Percentiles rank a stretch among this genome's conserved stretches.
Evolutionary conservation across 768 basidiomycete genomes (phyloP).

Genomic region (Mycena amicta): DNA sequence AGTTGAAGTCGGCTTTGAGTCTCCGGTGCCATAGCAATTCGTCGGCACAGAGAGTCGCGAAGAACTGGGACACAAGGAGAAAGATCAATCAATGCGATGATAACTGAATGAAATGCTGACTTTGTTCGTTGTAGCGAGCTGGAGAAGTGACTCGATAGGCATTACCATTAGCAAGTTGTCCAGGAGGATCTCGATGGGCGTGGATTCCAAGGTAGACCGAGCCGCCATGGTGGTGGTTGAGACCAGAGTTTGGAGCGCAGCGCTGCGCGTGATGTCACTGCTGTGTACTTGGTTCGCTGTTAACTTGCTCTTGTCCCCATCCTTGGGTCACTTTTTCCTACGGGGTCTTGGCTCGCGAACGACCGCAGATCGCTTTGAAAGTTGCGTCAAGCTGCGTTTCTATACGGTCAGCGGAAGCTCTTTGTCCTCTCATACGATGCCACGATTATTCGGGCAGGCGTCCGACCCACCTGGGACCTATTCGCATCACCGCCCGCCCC

Average conservation of each 20-base stretch:
- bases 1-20: slow-evolving; percentile 74
- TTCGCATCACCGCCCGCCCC: not conserved
- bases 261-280: not conserved
- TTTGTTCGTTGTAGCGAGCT: slow-evolving; percentile 63
- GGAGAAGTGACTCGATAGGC: slow-evolving; percentile 54
- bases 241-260: not conserved
- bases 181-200: slow-evolving; percentile 78
- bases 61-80: slow-evolving; percentile 42
- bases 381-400: no score
- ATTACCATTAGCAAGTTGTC: slow-evolving; percentile 71
- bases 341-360: no score
- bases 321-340: no score
- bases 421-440: no score
- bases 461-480: no score
- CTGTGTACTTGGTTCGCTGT: not conserved
- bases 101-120: slow-evolving; percentile 26
- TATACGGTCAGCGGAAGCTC: no score
- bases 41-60: slow-evolving; percentile 62
- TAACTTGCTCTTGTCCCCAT: no score
- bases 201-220: slow-evolving; percentile 46
- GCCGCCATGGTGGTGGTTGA: slow-evolving; percentile 35
- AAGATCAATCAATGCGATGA: not conserved
- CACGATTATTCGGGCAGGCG: no score
- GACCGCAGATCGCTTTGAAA: no score
- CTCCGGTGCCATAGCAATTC: slow-evolving; percentile 81